Evolutionary conservation across 1,284 basidiomycete species (phyloP), one percentile per base, ranked within the genome.

Genomic region (Xanthoconium separans): DNA sequence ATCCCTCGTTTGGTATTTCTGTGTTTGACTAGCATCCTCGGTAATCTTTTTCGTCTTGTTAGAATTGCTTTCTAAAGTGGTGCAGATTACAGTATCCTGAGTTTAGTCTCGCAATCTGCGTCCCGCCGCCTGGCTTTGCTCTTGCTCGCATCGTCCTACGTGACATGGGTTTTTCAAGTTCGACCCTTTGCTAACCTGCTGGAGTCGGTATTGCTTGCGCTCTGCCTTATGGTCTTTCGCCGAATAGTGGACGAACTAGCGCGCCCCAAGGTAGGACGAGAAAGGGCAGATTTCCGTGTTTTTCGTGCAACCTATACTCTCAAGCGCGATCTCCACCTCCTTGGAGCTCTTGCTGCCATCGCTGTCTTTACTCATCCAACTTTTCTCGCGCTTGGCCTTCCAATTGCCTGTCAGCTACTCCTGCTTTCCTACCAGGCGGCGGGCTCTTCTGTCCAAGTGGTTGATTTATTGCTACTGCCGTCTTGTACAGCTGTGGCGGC

Each of bases 111-210:
- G 2, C 46, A 47, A 20, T 59, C 61, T 10, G 53, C 47, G 27
- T 30, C 55, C n/a, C 65, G 69, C 8, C 50, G 58, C 18, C 42
- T 59, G 34, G 66, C 66, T 22, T 51, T 74, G 10, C 46, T 72
- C n/a, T 60, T 76, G 9, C 55, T 76, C n/a, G 71, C 65, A 0
- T 74, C 75, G 10, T 77, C 75, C 31, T 68, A 75, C 39, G 68
- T 75, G 48, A 61, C 65, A 33, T 65, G 65, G 47, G 74, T 74
- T 3, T 74, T 75, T 44, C 75, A 76, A 56, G 56, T 74, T 24
- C 66, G 75, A 36, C 73, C 74, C 3, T 76, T 77, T 53, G 73
- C 75, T 20, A 77, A 75, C 50, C 69, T 73, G 4, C 54, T 74
- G 4, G 74, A 77, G 57, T 64, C 72, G 4, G 49, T 70, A 3